Conservation (phyloP, 352 stramenopile genomes). For the Pythium diclinum region DNA sequence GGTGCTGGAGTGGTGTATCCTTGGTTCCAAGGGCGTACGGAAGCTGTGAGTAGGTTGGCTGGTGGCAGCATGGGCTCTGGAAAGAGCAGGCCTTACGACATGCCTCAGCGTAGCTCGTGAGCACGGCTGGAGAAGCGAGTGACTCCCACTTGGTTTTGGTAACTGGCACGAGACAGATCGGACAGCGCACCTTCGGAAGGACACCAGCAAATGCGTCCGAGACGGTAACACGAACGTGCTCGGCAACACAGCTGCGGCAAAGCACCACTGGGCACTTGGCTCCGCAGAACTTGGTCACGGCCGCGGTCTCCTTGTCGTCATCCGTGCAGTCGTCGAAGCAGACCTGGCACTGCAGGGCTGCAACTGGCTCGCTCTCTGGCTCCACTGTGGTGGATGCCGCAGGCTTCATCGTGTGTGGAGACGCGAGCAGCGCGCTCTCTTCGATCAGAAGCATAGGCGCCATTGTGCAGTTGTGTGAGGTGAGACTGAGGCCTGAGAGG, state of each 20-base stretch:
- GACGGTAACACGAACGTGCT: constrained; percentile 18
- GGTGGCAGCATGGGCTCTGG: constrained; percentile 28
- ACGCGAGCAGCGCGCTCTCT: no score
- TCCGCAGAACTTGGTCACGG: constrained; percentile 19
- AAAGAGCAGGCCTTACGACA: constrained; percentile 25
- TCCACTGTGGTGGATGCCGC: no score
- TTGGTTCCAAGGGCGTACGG: background rate
- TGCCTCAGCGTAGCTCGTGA: constrained; percentile 11
- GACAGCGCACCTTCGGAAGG: constrained; percentile 25
- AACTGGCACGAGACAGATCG: constrained; percentile 26
- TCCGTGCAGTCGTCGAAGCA: no score
- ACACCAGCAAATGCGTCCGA: constrained; percentile 17
- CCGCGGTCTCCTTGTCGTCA: no score
- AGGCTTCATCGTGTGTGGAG: no score
- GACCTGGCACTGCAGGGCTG: no score
- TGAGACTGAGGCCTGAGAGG: no score
- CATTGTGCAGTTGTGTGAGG: no score
- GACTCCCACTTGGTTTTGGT: constrained; percentile 23
- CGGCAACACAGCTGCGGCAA: constrained; percentile 16
- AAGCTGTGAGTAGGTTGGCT: constrained; percentile 24
- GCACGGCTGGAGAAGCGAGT: background rate
- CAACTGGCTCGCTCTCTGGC: no score
- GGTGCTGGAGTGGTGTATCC: background rate
- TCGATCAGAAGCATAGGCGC: no score
- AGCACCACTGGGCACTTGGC: constrained; percentile 19